Conservation (phyloP, 2,329 filamentous ascomycete species). For the Aspergillus brasiliensis region DNA sequence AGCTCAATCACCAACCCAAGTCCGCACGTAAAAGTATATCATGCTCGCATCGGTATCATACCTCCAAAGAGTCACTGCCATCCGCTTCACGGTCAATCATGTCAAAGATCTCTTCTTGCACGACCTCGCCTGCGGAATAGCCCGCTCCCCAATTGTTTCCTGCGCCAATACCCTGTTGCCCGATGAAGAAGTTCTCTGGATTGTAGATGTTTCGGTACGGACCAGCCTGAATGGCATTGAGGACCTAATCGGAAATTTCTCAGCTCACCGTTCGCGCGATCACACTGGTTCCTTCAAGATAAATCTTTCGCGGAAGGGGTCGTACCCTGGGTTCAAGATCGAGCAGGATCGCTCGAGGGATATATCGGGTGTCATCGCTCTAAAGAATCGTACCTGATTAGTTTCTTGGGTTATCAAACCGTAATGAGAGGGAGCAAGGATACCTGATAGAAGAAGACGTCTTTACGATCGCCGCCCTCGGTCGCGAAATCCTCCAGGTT, state of each 20-base stretch:
- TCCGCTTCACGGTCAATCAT: conserved; percentile 99
- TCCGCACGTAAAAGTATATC: not conserved
- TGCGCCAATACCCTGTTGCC: conserved; percentile 88
- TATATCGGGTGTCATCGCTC: conserved; percentile 98
- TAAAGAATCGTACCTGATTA: conserved; percentile 38
- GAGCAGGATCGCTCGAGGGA: conserved; percentile 91
- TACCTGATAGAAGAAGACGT: conserved; percentile 95
- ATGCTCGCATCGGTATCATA: conserved; percentile 35
- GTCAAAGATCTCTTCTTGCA: conserved; percentile 97
- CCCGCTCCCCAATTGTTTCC: conserved; percentile 99
- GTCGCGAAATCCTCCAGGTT: conserved; percentile 98
- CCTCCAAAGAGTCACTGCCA: conserved; percentile 94
- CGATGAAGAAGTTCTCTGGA: conserved; percentile 97
- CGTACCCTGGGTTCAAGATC: conserved; percentile 87
- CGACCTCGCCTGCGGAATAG: conserved; percentile 86
- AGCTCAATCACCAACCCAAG: not conserved
- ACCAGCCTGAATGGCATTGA: conserved; percentile 88
- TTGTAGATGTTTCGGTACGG: conserved; percentile 99
- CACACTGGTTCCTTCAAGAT: not conserved
- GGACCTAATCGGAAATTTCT: conserved; percentile 57
- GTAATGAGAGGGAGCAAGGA: not conserved
- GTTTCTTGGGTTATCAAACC: not conserved
- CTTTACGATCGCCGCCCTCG: conserved; percentile 95
- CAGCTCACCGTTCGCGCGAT: conserved; percentile 11
- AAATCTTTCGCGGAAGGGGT: conserved; percentile 8